Evolutionary conservation across 1,284 basidiomycete genomes (phyloP).

Genomic region (Leccinum griseonigrum): DNA sequence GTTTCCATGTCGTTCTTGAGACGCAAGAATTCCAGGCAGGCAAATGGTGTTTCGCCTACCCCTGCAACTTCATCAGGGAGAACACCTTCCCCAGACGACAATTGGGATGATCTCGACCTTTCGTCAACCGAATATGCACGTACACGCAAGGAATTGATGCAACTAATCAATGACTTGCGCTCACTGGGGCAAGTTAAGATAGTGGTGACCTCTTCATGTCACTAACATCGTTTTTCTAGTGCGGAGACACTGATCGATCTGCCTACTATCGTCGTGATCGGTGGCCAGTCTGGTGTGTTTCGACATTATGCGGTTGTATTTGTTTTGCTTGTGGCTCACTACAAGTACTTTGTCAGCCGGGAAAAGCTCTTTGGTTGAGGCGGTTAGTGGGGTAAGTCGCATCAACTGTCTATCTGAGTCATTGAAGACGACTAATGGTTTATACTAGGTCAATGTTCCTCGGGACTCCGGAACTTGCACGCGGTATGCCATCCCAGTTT

Average conservation of each 20-base stretch:
- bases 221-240: slow-evolving; percentile 26
- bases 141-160: slow-evolving; percentile 45
- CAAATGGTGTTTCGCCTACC: not conserved
- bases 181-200: slow-evolving; percentile 41
- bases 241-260: slow-evolving; percentile 43
- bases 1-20: slow-evolving; percentile 9
- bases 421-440: not conserved
- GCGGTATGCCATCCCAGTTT: slow-evolving; percentile 33
- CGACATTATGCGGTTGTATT: not conserved
- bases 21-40: not conserved
- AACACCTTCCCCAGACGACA: slow-evolving; percentile 12
- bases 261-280: slow-evolving; percentile 55
- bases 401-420: not conserved
- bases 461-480: slow-evolving; percentile 60
- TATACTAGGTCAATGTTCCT: slow-evolving; percentile 53
- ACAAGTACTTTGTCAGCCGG: slow-evolving; percentile 39
- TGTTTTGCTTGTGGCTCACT: slow-evolving; percentile 4
- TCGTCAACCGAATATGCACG: slow-evolving; percentile 43
- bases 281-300: slow-evolving; percentile 54
- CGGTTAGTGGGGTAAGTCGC: slow-evolving; percentile 48
- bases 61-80: not conserved
- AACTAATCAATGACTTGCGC: slow-evolving; percentile 42
- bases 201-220: not conserved
- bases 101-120: slow-evolving; percentile 20
- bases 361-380: slow-evolving; percentile 60